Evolutionary conservation across 2,329 filamentous ascomycete species (phyloP).

Genomic region (Aspergillus sp.): DNA sequence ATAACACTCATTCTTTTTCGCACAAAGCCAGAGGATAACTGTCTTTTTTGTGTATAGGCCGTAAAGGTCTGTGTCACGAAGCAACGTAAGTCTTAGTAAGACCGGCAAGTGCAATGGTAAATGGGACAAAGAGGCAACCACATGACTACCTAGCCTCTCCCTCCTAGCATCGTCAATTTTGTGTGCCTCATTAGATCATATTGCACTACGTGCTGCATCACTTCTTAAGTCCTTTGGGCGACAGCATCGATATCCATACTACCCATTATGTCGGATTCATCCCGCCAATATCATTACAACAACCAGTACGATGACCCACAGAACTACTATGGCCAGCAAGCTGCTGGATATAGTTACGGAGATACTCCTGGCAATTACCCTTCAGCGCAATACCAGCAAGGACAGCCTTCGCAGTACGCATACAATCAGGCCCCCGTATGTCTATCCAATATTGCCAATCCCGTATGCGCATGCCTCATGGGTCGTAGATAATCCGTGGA

Average conservation of each 20-base stretch:
- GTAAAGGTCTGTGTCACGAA: no score
- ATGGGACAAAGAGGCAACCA: no score
- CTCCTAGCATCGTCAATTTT: no score
- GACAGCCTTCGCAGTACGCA: constrained; percentile 26
- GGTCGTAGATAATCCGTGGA: not conserved
- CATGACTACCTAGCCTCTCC: no score
- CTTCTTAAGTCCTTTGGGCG: not conserved
- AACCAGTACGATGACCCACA: constrained; percentile 26
- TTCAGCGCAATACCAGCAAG: constrained; percentile 25
- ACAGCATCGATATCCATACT: not conserved
- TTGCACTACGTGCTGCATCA: no score
- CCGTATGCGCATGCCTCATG: not conserved
- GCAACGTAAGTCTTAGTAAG: no score
- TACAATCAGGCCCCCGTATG: constrained; percentile 32
- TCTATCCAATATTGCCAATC: not conserved
- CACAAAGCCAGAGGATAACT: no score
- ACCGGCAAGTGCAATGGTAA: no score
- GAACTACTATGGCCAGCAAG: constrained; percentile 4
- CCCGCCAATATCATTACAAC: constrained; percentile 23
- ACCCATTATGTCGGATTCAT: constrained; percentile 18
- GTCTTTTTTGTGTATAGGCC: no score
- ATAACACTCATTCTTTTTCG: no score
- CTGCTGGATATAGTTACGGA: constrained; percentile 18
- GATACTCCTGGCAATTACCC: constrained; percentile 27
- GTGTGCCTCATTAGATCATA: no score